phyloP scores from a whole-genome alignment of 176 grass and related monocot species.

The Areca catechu region DNA sequence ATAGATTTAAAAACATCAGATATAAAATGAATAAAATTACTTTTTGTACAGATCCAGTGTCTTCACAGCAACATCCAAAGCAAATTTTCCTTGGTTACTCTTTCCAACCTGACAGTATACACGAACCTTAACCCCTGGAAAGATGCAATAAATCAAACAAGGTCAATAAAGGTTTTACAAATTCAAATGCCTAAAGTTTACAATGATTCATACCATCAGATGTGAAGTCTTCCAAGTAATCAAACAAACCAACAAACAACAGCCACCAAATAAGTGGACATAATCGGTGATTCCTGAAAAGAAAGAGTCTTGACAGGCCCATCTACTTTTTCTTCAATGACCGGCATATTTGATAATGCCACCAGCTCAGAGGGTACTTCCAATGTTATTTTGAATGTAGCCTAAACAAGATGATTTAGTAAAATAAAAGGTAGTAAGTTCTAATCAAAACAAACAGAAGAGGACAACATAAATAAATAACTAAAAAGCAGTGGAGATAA shows the following conservation, averaged over 20 bases:
- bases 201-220: conserved; percentile 51
- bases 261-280: conserved; percentile 92
- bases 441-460: not conserved
- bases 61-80: conserved; percentile 85
- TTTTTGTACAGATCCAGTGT: conserved; percentile 88
- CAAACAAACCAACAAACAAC: conserved; percentile 86
- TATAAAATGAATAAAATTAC: conserved; percentile 36
- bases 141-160: not conserved
- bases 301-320: conserved; percentile 54
- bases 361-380: conserved; percentile 66
- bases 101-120: conserved; percentile 92
- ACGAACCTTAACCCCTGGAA: conserved; percentile 65
- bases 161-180: not conserved
- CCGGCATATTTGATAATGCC: conserved; percentile 95
- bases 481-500: too few relatives aligned
- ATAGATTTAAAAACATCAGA: too few relatives aligned
- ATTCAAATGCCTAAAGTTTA: conserved; percentile 9
- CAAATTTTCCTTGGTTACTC: conserved; percentile 83
- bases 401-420: conserved; percentile 26
- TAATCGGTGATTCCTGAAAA: conserved; percentile 88
- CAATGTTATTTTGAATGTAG: conserved; percentile 83
- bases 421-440: too few relatives aligned
- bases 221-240: conserved; percentile 74
- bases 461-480: not conserved
- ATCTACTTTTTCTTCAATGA: conserved; percentile 71